Evolutionary conservation across 352 stramenopile species (phyloP), one percentile per base, ranked within the genome.

Genomic region (Nothophytophthora sp.): DNA sequence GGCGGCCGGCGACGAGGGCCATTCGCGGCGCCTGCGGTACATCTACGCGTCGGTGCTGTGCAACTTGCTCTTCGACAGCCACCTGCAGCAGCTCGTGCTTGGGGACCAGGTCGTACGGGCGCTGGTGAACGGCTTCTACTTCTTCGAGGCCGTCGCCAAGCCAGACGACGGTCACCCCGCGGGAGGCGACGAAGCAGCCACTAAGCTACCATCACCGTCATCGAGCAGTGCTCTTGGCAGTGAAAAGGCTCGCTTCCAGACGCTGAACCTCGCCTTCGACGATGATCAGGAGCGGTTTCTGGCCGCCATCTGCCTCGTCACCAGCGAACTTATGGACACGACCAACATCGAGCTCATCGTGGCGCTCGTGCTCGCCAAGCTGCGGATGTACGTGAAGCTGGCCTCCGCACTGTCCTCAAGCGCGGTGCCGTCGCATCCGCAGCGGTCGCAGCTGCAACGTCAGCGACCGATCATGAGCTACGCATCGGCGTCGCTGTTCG

Each of bases 201-300:
- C n/a, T 10, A 2, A 33, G 15, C 3, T 20, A 19, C 9, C 10
- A 16, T 22, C n/a, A 15, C 7, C 20, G 22, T 6, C 9, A 18
- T 32, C 18, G 6, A 12, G 23, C 10, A 16, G 9, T 19, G 28
- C 16, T 27, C 0, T 24, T 9, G 54, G 54, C 22, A 38, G 36
- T 15, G 66, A 80, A 1, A 60, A 63, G n/a, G 12, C 30, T 0
- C 35, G 48, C 19, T 76, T 76, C 1, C 55, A 71, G 11, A 33
- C 55, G n/a, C 23, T 67, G 22, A 81, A 83, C 15, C 18, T 91
- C 18, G 69, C 71, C 0, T 85, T 73, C 38, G 59, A 71, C 0
- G 76, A 89, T 34, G 81, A 88, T 40, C 70, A 81, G 25, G 78
- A 90, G 24, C 69, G 80, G 0, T 91, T 91, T 36, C 40, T 93